Evolutionary conservation across 768 basidiomycete species (phyloP), one percentile per base, ranked within the genome.

Genomic region (Ramaria rubella): DNA sequence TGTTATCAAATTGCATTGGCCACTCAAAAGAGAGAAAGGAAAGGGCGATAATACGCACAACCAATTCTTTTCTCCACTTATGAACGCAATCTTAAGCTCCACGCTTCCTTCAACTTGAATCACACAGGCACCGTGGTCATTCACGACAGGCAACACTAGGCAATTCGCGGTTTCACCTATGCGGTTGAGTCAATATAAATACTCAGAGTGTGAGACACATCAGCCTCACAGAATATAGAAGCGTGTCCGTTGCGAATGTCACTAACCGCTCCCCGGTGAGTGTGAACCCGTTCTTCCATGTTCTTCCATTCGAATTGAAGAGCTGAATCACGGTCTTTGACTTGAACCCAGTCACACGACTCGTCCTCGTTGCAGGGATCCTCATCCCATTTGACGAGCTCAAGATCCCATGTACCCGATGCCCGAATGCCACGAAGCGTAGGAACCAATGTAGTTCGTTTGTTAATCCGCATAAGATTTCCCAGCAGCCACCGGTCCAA

Each of bases 161-260:
- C 55, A 59, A 60, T 70, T 70, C 49, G 59, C 58, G 19, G 69
- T 70, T 30, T 63, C 38, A 58, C 67, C 66, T 68, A 33, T 5
- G 21, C 19, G 11, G 36, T 11, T 11, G 36, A 38, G n/a, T n/a
- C n/a, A n/a, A n/a, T n/a, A n/a, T n/a, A n/a, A n/a, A n/a, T n/a
- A n/a, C n/a, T 14, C 23, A 12, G 11, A 49, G 26, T 45, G 17
- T 51, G 7, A 21, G 54, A 23, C 21, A 30, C 23, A 30, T 24
- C 5, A 19, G 2, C 49, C 54, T 6, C 27, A 55, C 55, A 57
- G 23, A 31, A 48, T 12, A 57, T 40, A 0, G 55, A 52, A 48
- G 52, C 52, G 24, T 40, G 17, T 17, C 55, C 55, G 33, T 57
- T 21, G 45, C 34, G 27, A 31, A 51, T 51, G 49, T 51, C 48